A percentile compares a stretch with the other conserved stretches of the same genome.
Evolutionary conservation across 805 yeast species (phyloP).

Genomic region (Metschnikowia lachancei): DNA sequence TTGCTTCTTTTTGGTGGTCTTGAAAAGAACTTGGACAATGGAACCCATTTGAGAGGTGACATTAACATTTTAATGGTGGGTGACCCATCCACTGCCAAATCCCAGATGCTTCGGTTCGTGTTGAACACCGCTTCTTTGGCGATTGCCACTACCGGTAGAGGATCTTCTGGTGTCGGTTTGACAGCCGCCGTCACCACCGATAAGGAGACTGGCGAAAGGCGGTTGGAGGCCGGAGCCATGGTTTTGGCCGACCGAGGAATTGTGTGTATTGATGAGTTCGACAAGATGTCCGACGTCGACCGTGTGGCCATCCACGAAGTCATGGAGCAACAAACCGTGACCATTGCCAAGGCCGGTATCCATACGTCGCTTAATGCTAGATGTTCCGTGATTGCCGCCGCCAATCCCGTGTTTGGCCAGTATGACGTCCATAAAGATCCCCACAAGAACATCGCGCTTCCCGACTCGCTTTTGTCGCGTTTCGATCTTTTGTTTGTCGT

Average conservation of each 20-base stretch:
- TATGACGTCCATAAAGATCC: slow-evolving; percentile 95
- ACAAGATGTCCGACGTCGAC: slow-evolving; percentile 95
- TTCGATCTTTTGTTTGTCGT: slow-evolving; percentile 93
- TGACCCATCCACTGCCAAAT: slow-evolving; percentile 98
- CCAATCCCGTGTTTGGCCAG: slow-evolving; percentile 96
- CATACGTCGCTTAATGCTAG: slow-evolving; percentile 95
- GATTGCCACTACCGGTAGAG: slow-evolving; percentile 97
- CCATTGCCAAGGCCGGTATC: slow-evolving; percentile 97
- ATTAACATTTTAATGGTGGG: slow-evolving; percentile 95
- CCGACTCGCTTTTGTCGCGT: slow-evolving; percentile 94
- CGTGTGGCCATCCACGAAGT: slow-evolving; percentile 99
- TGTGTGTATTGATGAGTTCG: slow-evolving; percentile 98
- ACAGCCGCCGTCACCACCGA: slow-evolving; percentile 98
- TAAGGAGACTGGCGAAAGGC: slow-evolving; percentile 93
- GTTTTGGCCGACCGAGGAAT: slow-evolving; percentile 96
- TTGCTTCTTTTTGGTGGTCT: slow-evolving; percentile 91
- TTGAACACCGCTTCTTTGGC: slow-evolving; percentile 93
- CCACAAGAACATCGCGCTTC: slow-evolving; percentile 92
- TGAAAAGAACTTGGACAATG: slow-evolving; percentile 90
- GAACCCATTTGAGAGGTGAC: slow-evolving; percentile 97
- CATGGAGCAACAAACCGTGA: slow-evolving; percentile 98
- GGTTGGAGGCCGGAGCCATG: slow-evolving; percentile 99
- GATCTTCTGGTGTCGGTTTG: slow-evolving; percentile 99
- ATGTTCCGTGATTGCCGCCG: slow-evolving; percentile 96
- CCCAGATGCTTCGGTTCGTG: slow-evolving; percentile 91